Percentiles rank a stretch among this genome's conserved stretches.
Conservation (phyloP, 805 yeast genomes). For the Barnettozyma pratensis region DNA sequence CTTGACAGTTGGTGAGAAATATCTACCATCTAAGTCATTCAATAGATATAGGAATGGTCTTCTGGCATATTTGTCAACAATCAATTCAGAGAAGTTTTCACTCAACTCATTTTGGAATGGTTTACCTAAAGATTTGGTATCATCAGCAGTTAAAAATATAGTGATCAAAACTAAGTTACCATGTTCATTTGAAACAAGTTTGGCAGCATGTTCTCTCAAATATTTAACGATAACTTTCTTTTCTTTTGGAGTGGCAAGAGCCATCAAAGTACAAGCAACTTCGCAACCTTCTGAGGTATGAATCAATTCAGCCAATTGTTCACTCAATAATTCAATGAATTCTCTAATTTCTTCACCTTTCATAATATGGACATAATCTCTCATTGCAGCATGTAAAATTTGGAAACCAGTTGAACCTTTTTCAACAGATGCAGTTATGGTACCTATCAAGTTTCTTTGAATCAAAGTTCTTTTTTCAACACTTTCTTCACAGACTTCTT, state of each 20-base stretch:
- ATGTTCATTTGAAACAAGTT: slow-evolving; percentile 74
- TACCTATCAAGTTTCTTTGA: slow-evolving; percentile 69
- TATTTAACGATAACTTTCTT: slow-evolving; percentile 72
- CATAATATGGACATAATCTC: slow-evolving; percentile 73
- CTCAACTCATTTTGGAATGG: slow-evolving; percentile 60
- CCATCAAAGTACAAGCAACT: slow-evolving; percentile 77
- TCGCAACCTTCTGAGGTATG: slow-evolving; percentile 94
- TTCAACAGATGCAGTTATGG: slow-evolving; percentile 85
- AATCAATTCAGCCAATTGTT: slow-evolving; percentile 89
- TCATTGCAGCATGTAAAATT: slow-evolving; percentile 93
- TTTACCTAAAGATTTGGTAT: slow-evolving; percentile 77
- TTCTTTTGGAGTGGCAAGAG: slow-evolving; percentile 87
- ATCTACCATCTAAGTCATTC: slow-evolving; percentile 74
- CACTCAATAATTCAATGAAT: slow-evolving; percentile 75
- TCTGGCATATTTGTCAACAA: slow-evolving; percentile 73
- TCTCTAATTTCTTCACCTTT: slow-evolving; percentile 68
- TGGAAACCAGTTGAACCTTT: slow-evolving; percentile 97
- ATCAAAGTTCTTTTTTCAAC: slow-evolving; percentile 77
- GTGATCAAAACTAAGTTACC: slow-evolving; percentile 81
- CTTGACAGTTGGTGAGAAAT: slow-evolving; percentile 67
- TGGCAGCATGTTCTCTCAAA: slow-evolving; percentile 70
- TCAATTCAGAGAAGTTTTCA: slow-evolving; percentile 46
- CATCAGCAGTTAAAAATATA: slow-evolving; percentile 84
- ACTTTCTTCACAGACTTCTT: slow-evolving; percentile 59
- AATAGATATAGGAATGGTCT: slow-evolving; percentile 83